phyloP scores from a whole-genome alignment of 768 basidiomycete genomes.

The Heimioporus sp. region DNA sequence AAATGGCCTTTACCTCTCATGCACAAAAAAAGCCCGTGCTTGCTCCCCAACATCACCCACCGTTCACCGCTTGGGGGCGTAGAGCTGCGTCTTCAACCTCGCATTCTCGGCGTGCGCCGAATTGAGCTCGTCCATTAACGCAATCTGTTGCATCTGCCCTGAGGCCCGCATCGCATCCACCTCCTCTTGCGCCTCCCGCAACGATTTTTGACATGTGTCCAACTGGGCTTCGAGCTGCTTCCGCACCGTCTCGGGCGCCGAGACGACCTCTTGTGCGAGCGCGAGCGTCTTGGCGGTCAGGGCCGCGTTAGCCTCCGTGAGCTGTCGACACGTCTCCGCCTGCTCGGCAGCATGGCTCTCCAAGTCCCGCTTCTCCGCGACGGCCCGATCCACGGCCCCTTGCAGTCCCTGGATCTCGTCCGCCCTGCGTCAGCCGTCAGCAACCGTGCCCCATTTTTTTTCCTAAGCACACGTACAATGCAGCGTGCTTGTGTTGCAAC shows the following conservation, averaged over 20 bases:
- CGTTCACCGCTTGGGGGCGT: conserved; percentile 44
- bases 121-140: conserved; percentile 87
- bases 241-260: conserved; percentile 44
- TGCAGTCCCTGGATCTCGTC: conserved; percentile 65
- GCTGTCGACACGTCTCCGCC: conserved; percentile 67
- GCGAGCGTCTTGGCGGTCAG: conserved; percentile 71
- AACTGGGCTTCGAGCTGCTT: conserved; percentile 67
- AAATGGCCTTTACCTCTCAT: too few species aligned
- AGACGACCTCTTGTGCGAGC: conserved; percentile 36
- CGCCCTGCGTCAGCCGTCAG: conserved; percentile 41
- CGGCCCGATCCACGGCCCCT: conserved; percentile 55
- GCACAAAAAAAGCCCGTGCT: too few species aligned
- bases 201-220: conserved; percentile 53
- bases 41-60: too few species aligned
- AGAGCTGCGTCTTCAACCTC: conserved; percentile 65
- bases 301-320: conserved; percentile 75
- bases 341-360: conserved; percentile 69
- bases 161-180: conserved; percentile 62
- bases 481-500: conserved; percentile 49
- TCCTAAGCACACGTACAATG: conserved; percentile 45
- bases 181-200: conserved; percentile 67
- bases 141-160: conserved; percentile 80
- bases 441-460: background rate
- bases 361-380: conserved; percentile 63
- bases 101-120: conserved; percentile 77